Base-by-base conservation (phyloP, 163 green algal species). In the Scenedesmus sp. region DNA sequence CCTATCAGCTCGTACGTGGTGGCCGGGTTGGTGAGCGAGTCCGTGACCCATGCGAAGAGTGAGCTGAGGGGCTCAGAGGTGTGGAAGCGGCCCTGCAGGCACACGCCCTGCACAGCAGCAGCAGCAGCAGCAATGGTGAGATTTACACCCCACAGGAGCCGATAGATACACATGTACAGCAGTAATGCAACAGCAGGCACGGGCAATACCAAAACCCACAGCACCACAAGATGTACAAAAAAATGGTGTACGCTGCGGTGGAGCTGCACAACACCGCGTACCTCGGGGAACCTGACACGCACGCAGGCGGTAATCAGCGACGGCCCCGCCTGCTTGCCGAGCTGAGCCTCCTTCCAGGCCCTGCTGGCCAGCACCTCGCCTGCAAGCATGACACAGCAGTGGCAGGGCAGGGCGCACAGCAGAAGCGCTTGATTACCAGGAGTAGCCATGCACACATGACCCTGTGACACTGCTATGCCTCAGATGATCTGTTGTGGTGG, bases 31-130 rank as follows among this genome's bases (percentile, higher is more conserved):
- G 76, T 80, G 83, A 98, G 83, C 42, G 90, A 91, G 65, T 92
- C 93, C 7, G 94, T 89, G 30, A 97, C 90, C 96, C 96, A 98
- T 18, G 94, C 91, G 88, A 96, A 96, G 2, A 98, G 65, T 0
- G 91, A 84, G 2, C 70, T 81, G 26, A 96, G 89, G 3, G 94
- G 94, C 92, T 97, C 96, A 15, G 79, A 33, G 0, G 83, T 83
- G 24, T 72, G 76, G 90, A 97, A 97, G 43, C 94, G 79, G 18
- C 95, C 96, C 91, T 96, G 94, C 76, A 97, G 79, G 44, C 92
- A 93, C 12, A 97, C 91, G 15, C 96, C 96, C 84, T 91, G 87
- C 86, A 87, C 78, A 84, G 78, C 42, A 70, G 81, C 81, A 72
- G 49, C 43, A 42, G 16, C 43, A 49, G 5, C 72, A 86, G 43